Evolutionary conservation across 2,329 filamentous ascomycete species (phyloP).

Genomic region (Diaporthe ampelina): DNA sequence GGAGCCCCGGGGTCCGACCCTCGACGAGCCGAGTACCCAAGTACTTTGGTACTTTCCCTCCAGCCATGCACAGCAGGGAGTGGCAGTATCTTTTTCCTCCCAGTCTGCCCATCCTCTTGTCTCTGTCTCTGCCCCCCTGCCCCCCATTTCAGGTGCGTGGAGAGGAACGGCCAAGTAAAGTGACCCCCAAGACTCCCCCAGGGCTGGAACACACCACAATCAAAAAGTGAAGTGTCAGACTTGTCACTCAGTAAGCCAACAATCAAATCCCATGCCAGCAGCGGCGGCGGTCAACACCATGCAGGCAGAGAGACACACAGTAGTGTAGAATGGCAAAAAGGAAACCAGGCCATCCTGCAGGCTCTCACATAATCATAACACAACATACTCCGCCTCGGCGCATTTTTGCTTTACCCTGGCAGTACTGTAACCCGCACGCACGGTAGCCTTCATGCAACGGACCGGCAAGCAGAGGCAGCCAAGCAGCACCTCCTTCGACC

Average conservation of each 20-base stretch:
- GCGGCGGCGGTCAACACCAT: conserved; percentile 15
- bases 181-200: neutral
- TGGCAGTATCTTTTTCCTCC: neutral
- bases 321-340: neutral
- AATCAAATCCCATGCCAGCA: neutral
- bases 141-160: neutral
- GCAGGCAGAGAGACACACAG: conserved; percentile 6
- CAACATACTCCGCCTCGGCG: conserved; percentile 25
- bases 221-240: neutral
- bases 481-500: conserved; percentile 11
- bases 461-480: conserved; percentile 25
- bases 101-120: neutral
- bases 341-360: neutral
- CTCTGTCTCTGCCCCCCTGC: neutral
- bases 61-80: neutral
- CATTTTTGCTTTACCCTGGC: conserved; percentile 27
- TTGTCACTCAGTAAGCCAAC: conserved; percentile 23
- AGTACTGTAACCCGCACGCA: conserved; percentile 26
- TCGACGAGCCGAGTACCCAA: neutral
- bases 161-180: neutral
- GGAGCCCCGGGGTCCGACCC: conserved; percentile 13
- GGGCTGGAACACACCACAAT: neutral
- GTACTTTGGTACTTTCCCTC: neutral
- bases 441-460: conserved; percentile 34
- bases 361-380: conserved; percentile 29